Base-by-base conservation (phyloP, 148 eudicot species). In the Bassia scoparia region DNA sequence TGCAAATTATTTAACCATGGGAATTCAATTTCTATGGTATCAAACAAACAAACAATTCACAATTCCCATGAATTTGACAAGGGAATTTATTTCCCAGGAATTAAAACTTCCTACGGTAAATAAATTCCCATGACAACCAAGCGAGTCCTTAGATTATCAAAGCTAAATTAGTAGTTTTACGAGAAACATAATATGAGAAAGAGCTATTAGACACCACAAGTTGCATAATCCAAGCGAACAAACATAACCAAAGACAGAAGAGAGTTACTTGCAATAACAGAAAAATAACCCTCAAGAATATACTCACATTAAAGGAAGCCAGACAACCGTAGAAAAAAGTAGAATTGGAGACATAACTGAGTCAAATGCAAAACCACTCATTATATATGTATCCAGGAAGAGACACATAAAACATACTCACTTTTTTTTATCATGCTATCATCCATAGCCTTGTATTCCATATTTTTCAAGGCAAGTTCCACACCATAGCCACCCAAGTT, bases 361-460 rank as follows among this genome's bases (percentile, higher is more conserved):
- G 3, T 34, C 16, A 71, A 20, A 35, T 56, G 9, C 31, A 9
- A n/a, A 59, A 44, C 8, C 27, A 18, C 23, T 23, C 67, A 49
- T 68, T 44, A 30, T 7, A 48, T 9, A 49, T 61, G 30, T 12
- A 34, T 23, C 9, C 24, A 49, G 21, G 21, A 14, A 55, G 41
- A 20, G n/a, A 41, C 23, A 29, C 26, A 24, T 49, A 50, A 56
- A 62, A 17, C 55, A 79, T 54, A 83, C 88, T 69, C 59, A 92
- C 99, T 86, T 85, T 95, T 92, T 74, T 83, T 89, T 44, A 91
- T 81, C 30, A 83, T 83, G 80, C 92, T 95, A 77, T 95, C 99
- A 87, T 95, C 99, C 96, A 95, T 95, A 77, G 99, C 99, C 79
- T 95, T 95, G 76, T 95, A 95, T 79, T 95, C 97, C 99, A 95